These are phyloP conservation scores for Ormosia emarginata DNA, from an alignment of 306 rosid species.

Conservation along the genomic window DNA sequence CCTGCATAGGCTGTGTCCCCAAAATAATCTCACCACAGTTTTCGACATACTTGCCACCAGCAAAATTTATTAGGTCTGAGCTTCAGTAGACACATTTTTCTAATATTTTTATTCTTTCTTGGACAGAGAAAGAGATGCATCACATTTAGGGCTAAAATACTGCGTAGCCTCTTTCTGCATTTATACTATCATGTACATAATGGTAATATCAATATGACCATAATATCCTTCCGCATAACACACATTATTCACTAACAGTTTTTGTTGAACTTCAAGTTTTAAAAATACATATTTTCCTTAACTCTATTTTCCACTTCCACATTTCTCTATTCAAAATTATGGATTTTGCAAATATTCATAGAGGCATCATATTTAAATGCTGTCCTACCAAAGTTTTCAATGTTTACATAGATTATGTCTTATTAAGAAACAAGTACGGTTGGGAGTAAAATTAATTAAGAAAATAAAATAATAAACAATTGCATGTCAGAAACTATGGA, in stretches of 20 bases:
- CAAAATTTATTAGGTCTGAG: not conserved
- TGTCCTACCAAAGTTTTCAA: not conserved
- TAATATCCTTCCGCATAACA: not conserved
- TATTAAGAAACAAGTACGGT: not conserved
- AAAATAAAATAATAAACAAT: not conserved
- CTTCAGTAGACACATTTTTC: not conserved
- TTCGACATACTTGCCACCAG: not conserved
- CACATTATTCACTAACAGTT: not conserved
- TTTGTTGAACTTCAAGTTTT: not conserved
- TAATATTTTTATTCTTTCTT: not conserved
- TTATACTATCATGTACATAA: not conserved
- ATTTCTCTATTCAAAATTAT: not conserved
- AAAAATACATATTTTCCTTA: not conserved
- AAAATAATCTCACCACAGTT: not conserved
- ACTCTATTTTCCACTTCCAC: not conserved
- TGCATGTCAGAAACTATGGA: not conserved
- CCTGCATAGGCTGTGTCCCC: not conserved
- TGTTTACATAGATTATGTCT: not conserved
- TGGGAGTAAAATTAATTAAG: not conserved
- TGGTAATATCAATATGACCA: not conserved
- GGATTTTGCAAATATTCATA: not conserved
- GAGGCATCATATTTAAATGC: not conserved
- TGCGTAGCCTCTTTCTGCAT: not conserved
- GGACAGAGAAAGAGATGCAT: not conserved
- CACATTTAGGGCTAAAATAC: not conserved